Base-by-base conservation (phyloP, 805 yeast genomes). In the Kodamaea hsintzibuensis region DNA sequence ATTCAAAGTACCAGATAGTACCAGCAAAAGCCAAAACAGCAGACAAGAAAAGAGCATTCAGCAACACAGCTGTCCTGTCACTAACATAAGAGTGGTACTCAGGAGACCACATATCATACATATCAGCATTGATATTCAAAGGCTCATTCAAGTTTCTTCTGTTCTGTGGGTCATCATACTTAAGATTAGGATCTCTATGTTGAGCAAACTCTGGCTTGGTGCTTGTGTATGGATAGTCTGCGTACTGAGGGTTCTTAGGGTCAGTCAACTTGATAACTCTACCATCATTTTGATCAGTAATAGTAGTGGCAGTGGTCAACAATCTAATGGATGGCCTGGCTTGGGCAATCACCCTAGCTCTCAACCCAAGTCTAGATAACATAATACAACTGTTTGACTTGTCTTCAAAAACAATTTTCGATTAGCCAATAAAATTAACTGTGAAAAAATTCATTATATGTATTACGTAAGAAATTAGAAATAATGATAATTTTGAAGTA, bases 51-150 rank as follows among this genome's bases (percentile, higher is more conserved):
- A 74, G 64, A n/a, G 72, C 72, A 58, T 84, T 80, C 68, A 82
- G 82, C 60, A 71, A 78, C 51, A 84, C 68, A 0, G 96, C 96
- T 33, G 82, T 79, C 46, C 70, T 65, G 69, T 88, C 86, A 40
- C 81, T 73, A 35, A 84, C 87, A 39, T 76, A 68, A 61, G 84
- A 83, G 67, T 77, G 83, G 64, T 84, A 80, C 64, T 89, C 96
- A 10, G 96, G 95, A 7, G 96, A 82, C 96, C 96, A 89, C 78
- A 88, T 80, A 69, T 89, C 92, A 64, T 85, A 77, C 69, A 82
- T 73, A 65, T 89, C 96, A 60, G 85, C 88, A 62, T 85, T 82
- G 52, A 84, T 82, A 67, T 84, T 85, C 59, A 89, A 69, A 27
- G 91, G 89, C 57, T 89, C 91, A 59, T 82, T 81, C 59, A 82